Evolutionary conservation across 1,139 yeast species (phyloP), one percentile per base, ranked within the genome.

Genomic region (Kodamaea anthophila): DNA sequence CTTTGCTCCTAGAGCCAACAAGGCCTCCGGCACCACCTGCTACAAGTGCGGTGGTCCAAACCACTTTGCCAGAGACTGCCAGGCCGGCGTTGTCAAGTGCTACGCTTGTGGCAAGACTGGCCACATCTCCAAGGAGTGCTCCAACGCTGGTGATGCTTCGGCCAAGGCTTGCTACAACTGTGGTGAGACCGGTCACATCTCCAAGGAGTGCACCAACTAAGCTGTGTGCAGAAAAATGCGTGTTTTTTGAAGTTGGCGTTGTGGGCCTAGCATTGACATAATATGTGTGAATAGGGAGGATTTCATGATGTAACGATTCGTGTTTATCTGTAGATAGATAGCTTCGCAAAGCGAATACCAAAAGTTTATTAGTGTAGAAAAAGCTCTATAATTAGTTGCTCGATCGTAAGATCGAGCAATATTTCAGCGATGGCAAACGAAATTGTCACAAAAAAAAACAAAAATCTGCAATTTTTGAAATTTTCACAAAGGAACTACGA

Each of bases 11-110:
- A 31, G 34, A 37, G 27, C 15, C 24, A 30, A 31, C 31, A 22
- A 28, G 30, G 32, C 46, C 21, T 41, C 55, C 38, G 68, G 69
- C 41, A 73, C 84, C 40, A 76, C 87, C 36, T 85, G 94, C 63
- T 83, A 81, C 79, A 84, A 80, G 63, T 85, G 94, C 59, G 94
- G 94, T 50, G 94, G 93, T 42, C 88, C 93, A 54, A 84, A 84
- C 76, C 95, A 85, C 59, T 81, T 77, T 62, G 94, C 94, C 40
- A 80, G 86, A 63, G 94, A 84, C 59, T 85, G 95, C 60, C 85
- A 80, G 60, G 87, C 86, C 39, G 70, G 73, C 43, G 52, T 47
- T 36, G 75, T 79, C 55, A 84, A 83, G 61, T 87, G 96, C 63
- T 87, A 84, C 70, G 84, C 93, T 36, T 87, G 96, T 62, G 95